phyloP scores from a whole-genome alignment of 176 grass and related monocot genomes.

The Rhynchospora tenuis region DNA sequence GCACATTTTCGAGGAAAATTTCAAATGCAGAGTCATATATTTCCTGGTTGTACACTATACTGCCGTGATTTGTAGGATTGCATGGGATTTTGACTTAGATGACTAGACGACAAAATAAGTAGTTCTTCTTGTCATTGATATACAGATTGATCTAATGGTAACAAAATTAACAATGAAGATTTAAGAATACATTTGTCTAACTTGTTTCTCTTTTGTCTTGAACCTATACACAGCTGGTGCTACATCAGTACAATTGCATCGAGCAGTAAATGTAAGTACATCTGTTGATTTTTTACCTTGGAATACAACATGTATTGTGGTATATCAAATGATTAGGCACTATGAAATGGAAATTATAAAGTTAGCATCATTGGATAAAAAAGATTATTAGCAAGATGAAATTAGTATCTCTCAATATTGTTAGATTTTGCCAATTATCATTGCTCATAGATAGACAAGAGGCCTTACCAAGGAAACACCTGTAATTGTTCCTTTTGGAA shows the following conservation, averaged over 20 bases:
- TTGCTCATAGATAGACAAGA: background rate
- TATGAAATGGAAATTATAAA: background rate
- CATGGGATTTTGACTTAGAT: background rate
- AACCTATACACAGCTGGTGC: constrained; percentile 53
- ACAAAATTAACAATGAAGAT: background rate
- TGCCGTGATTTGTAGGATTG: background rate
- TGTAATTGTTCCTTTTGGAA: background rate
- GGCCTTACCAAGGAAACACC: background rate
- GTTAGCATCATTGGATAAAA: background rate
- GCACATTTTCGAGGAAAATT: background rate
- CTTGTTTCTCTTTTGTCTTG: constrained; percentile 19
- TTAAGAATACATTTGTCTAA: constrained; percentile 16
- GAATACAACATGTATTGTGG: constrained; percentile 20
- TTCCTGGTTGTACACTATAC: background rate
- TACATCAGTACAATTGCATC: constrained; percentile 93
- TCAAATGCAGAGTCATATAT: background rate
- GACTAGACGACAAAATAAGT: background rate
- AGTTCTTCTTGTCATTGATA: background rate
- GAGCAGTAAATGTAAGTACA: constrained; percentile 77
- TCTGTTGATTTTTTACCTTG: background rate
- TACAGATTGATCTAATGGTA: background rate
- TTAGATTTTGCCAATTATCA: background rate
- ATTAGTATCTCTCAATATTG: background rate
- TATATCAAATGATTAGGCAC: background rate
- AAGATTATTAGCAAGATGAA: background rate